These are phyloP conservation scores for Vachellia collinsii DNA, from an alignment of 306 rosid species.

Conservation along the genomic window DNA sequence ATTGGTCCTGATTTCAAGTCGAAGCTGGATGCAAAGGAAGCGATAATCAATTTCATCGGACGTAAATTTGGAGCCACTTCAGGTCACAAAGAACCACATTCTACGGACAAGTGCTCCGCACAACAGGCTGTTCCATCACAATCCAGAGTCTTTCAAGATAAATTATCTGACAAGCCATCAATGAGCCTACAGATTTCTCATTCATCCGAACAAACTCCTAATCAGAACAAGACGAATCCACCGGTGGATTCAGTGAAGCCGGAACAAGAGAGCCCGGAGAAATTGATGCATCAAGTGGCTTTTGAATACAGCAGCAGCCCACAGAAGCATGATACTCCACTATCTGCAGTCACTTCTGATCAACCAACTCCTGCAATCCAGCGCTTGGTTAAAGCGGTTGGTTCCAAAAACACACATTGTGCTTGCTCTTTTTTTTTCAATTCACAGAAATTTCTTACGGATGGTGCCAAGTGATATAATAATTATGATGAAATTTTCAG, in stretches of 20 bases:
- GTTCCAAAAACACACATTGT: conserved; percentile 26
- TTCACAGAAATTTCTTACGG: not conserved
- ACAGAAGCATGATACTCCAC: conserved; percentile 1
- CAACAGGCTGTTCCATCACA: conserved; percentile 29
- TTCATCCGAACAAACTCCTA: conserved; percentile 12
- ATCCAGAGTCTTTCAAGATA: conserved; percentile 1
- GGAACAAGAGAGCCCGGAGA: not conserved
- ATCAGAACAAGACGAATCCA: conserved; percentile 18
- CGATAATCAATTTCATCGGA: not conserved
- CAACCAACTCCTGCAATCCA: conserved; percentile 38
- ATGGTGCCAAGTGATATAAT: conserved; percentile 3
- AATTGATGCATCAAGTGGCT: conserved; percentile 11
- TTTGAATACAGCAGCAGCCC: conserved; percentile 16
- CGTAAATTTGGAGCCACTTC: not conserved
- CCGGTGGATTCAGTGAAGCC: not conserved
- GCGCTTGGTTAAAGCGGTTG: conserved; percentile 38
- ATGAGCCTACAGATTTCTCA: conserved; percentile 12
- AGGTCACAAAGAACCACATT: not conserved
- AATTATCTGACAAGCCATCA: conserved; percentile 16
- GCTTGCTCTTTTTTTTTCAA: not conserved
- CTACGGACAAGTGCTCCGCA: conserved; percentile 23
- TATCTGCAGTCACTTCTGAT: conserved; percentile 7
- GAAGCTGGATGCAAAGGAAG: conserved; percentile 1
- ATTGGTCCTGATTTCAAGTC: conserved; percentile 20
- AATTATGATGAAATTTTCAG: conserved; percentile 36